Base-by-base conservation (phyloP, 2,329 filamentous ascomycete genomes). In the Nothomitra cinnamomea region DNA sequence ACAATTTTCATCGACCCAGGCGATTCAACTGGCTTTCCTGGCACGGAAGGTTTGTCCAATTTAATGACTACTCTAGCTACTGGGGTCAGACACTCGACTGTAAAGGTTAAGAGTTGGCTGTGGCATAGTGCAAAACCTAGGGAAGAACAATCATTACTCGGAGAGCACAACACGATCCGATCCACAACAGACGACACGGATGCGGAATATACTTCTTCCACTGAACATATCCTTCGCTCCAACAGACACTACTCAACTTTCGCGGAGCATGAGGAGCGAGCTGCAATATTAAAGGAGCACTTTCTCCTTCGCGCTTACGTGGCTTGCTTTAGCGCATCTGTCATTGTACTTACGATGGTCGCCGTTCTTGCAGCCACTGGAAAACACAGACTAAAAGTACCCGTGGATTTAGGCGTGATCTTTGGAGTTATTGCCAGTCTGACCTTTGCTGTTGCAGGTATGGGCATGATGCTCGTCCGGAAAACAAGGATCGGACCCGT, bases 1-100 rank as follows among this genome's bases (percentile, higher is more conserved):
- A 75, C 79, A 45, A 81, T 92, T 59, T 87, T 86, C 61, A 71
- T 90, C 56, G 76, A 89, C 62, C 85, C 85, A 0, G 75, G 86
- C 59, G 77, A 77, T 1, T 70, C 74, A 8, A 62, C 67, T 17
- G 69, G 69, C 35, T 83, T 85, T 53, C 79, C 82, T 0, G 82
- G 84, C 13, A 67, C 25, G 21, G 43, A 48, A 48, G 15, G 8
- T 6, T 5, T 48, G 6, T 25, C 43, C 21, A 28, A 28, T 2
- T 48, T 25, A 15, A 48, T n/a, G 13, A 17, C n/a, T 28, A 28
- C 22, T 25, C 6, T 48, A 4, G 43, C 28, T 13, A 21, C 19
- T 25, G 28, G 28, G 15, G 5, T 48, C 17, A n/a, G n/a, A 28
- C 15, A 15, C 10, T n/a, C 43, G n/a, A n/a, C 43, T 13, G n/a